Base-by-base conservation (phyloP, 495 filamentous ascomycete species). In the Letharia lupina region DNA sequence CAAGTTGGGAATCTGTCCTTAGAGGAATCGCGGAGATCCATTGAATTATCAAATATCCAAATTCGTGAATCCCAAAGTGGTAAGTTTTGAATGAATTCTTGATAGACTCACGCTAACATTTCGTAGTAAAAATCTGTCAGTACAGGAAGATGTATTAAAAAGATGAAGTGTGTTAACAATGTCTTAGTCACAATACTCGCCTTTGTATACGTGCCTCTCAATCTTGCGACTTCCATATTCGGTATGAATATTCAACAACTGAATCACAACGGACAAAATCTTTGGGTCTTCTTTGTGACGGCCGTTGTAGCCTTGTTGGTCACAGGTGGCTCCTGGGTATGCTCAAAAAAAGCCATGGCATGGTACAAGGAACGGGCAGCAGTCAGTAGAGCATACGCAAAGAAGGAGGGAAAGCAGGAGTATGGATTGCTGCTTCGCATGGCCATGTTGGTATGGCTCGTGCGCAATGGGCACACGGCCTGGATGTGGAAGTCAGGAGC, bases 221-320 rank as follows among this genome's bases (percentile, higher is more conserved):
- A 62, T n/a, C 45, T 69, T 9, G 67, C 63, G 4, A 69, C 64
- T 7, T 59, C 62, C 4, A 41, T 69, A 6, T 69, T 62, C 20
- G 58, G 67, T 4, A 67, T 69, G 63, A 63, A 69, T 33, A 23
- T 69, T 4, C 42, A 69, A 23, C 58, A 69, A 42, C 35, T 66
- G 9, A 69, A 69, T 54, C 0, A 42, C 15, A 66, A 8, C 28
- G 59, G 54, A 8, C 42, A 50, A 40, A 33, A 41, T 8, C 3
- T 66, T 20, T 45, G 64, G 63, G 31, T 39, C 13, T 66, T 66
- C 58, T 5, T 69, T 1, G 13, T 48, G 10, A 69, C 67, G 1
- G 67, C 48, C 40, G 16, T 58, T 5, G 28, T 50, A 2, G 39
- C 64, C 9, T 31, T 69, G 15, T 0, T 44, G 18, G 39, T 63